Evolutionary conservation across 352 stramenopile genomes (phyloP).

Genomic region (Lagenidium sp.): DNA sequence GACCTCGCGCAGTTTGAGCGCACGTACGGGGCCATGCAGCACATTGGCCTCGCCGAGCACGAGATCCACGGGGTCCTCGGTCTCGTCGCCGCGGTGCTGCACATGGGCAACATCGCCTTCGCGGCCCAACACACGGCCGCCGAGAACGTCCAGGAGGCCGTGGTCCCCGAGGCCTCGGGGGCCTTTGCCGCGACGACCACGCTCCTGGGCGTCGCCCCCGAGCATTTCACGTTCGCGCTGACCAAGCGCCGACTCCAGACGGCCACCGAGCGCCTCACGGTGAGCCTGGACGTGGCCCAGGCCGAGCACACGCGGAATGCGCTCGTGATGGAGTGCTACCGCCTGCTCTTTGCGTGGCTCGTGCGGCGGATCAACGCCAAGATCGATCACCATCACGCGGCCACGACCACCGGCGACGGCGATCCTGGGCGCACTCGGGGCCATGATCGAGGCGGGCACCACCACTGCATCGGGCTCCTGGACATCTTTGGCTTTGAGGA

Average conservation of each 20-base stretch:
- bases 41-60: constrained; percentile 53
- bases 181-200: constrained; percentile 37
- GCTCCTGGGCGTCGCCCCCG: constrained; percentile 46
- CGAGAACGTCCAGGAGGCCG: constrained; percentile 8
- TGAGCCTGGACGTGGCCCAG: constrained; percentile 53
- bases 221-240: constrained; percentile 43
- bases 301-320: constrained; percentile 79
- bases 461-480: constrained; percentile 69
- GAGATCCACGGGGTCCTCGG: constrained; percentile 60
- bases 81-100: constrained; percentile 75
- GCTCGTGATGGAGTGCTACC: constrained; percentile 90
- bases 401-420: not conserved
- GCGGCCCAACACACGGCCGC: constrained; percentile 1
- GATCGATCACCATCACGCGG: too few relatives aligned
- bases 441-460: not conserved
- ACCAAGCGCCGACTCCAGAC: constrained; percentile 56
- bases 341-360: constrained; percentile 92
- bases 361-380: constrained; percentile 88
- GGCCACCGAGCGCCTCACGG: constrained; percentile 63
- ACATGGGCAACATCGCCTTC: constrained; percentile 85
- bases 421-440: too few relatives aligned
- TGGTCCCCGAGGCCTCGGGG: constrained; percentile 1
- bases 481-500: constrained; percentile 89
- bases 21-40: constrained; percentile 57
- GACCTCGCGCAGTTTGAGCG: constrained; percentile 56